Conservation (phyloP, 1,284 basidiomycete species). For the Earliella scabrosa region DNA sequence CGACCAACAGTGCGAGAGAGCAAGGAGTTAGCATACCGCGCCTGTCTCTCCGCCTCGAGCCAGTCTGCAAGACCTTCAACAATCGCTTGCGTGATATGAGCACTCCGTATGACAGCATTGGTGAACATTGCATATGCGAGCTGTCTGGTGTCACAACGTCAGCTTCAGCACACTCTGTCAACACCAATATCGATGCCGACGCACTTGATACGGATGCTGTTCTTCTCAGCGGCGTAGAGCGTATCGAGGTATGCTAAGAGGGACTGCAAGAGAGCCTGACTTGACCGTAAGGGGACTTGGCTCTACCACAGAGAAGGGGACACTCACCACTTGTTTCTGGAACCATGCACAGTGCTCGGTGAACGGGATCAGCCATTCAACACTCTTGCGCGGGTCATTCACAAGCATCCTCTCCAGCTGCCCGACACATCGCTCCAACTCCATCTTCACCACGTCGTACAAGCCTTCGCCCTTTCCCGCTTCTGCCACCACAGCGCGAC, state of each 20-base stretch:
- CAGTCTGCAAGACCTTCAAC: conserved; percentile 56
- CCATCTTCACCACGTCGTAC: conserved; percentile 53
- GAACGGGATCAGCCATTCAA: conserved; percentile 57
- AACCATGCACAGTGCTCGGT: conserved; percentile 64
- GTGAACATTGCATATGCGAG: conserved; percentile 59
- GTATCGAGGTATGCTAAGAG: conserved; percentile 69
- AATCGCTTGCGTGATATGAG: conserved; percentile 49
- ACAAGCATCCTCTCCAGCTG: conserved; percentile 44
- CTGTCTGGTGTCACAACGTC: conserved; percentile 40
- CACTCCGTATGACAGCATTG: conserved; percentile 53
- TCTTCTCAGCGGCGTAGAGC: conserved; percentile 49
- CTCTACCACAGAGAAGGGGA: background rate
- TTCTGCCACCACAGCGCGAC: conserved; percentile 55
- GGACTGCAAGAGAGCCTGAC: conserved; percentile 56
- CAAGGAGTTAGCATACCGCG: conserved; percentile 37
- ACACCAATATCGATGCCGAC: background rate
- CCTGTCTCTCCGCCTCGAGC: conserved; percentile 57
- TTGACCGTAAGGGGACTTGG: background rate
- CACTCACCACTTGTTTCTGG: conserved; percentile 61
- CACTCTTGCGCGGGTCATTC: conserved; percentile 29
- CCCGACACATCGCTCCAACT: conserved; percentile 55
- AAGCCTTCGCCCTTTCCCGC: conserved; percentile 57
- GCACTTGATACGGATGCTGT: conserved; percentile 41
- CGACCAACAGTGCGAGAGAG: too few species aligned
- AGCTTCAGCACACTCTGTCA: background rate